These are phyloP conservation scores for Allodekkera sacchari DNA, from an alignment of 805 yeast genomes.

Conservation along the genomic window DNA sequence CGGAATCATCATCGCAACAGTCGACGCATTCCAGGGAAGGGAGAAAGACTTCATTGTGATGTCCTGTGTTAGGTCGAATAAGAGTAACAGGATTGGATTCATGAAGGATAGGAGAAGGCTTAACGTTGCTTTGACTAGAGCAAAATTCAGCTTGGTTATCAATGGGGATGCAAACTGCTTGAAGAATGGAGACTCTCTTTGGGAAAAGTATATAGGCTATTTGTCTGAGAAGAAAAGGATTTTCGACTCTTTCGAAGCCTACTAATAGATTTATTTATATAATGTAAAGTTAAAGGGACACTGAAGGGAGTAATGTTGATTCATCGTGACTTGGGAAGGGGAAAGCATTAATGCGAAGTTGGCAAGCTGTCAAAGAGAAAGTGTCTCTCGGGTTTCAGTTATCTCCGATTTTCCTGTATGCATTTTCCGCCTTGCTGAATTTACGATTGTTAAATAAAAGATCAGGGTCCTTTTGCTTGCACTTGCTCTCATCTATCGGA, in stretches of 20 bases:
- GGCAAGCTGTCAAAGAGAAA: no score
- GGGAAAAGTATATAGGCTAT: conserved; percentile 42
- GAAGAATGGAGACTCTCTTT: conserved; percentile 33
- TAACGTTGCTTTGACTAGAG: conserved; percentile 69
- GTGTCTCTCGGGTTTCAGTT: no score
- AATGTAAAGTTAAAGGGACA: not conserved
- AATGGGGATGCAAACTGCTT: conserved; percentile 53
- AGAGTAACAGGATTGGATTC: conserved; percentile 49
- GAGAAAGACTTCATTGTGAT: conserved; percentile 76
- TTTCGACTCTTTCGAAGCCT: conserved; percentile 6
- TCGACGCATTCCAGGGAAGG: conserved; percentile 92
- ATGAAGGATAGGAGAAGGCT: conserved; percentile 52
- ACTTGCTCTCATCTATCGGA: no score
- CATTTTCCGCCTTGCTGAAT: no score
- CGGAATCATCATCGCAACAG: conserved; percentile 43
- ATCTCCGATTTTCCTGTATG: no score
- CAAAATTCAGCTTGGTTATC: conserved; percentile 51
- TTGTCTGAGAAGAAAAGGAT: conserved; percentile 23
- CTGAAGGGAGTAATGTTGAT: conserved; percentile 1
- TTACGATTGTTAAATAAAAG: no score
- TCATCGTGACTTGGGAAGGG: conserved; percentile 24
- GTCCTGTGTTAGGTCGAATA: conserved; percentile 69
- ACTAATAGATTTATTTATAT: conserved; percentile 4
- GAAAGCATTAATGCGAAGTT: no score
- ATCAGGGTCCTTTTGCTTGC: no score